phyloP scores from a whole-genome alignment of 495 filamentous ascomycete genomes.

The Astrocystis sublimbata region DNA sequence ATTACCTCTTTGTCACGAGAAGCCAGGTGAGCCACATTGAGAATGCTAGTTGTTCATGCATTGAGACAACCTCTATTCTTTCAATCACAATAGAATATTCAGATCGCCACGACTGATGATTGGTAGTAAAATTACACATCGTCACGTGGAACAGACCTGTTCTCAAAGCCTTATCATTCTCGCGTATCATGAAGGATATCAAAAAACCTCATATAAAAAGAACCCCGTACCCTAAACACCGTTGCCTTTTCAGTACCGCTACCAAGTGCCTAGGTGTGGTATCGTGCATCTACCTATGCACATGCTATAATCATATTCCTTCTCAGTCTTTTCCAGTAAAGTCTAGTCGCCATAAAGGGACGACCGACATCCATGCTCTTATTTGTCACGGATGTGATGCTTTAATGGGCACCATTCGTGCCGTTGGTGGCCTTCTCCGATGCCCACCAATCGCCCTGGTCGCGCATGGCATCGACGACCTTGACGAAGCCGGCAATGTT shows the following conservation, averaged over 20 bases:
- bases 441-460: conserved; percentile 95
- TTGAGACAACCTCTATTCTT: too few species aligned
- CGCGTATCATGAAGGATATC: too few species aligned
- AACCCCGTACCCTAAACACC: too few species aligned
- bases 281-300: background rate
- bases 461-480: conserved; percentile 91
- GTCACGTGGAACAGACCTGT: too few species aligned
- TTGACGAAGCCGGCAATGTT: conserved; percentile 98
- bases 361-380: background rate
- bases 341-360: background rate
- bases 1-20: background rate
- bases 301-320: background rate
- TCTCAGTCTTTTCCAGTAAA: background rate
- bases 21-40: background rate
- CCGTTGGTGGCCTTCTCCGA: background rate
- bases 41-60: too few species aligned
- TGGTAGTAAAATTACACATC: too few species aligned
- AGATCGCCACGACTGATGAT: too few species aligned
- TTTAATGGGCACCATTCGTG: background rate
- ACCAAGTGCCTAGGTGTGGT: background rate
- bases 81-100: too few species aligned
- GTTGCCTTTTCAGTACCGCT: background rate
- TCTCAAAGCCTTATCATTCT: too few species aligned
- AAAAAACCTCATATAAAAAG: too few species aligned
- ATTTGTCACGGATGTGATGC: background rate